Percentiles rank a stretch among this genome's conserved stretches.
Conservation (phyloP, 352 stramenopile genomes). For the Pythium volutum region DNA sequence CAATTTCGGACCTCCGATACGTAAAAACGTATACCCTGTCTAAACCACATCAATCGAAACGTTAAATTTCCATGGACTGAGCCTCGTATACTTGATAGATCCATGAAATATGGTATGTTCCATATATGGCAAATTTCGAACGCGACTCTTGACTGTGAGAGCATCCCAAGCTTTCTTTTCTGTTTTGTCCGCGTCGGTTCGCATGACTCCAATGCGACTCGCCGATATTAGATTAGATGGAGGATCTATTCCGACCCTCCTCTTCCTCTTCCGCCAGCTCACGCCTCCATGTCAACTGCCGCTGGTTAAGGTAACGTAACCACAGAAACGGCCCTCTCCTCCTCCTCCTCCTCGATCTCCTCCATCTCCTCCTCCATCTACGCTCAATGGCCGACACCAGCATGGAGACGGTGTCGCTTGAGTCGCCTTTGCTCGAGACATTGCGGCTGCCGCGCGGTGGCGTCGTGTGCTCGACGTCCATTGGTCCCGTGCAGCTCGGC, state of each 20-base stretch:
- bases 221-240: too few relatives aligned
- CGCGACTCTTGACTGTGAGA: neutral
- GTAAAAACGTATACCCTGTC: too few relatives aligned
- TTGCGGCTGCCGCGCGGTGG: constrained; percentile 73
- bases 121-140: neutral
- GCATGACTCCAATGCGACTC: neutral
- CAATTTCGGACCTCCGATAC: too few relatives aligned
- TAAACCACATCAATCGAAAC: too few relatives aligned
- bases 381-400: too few relatives aligned
- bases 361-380: neutral
- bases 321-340: constrained; percentile 11
- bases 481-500: constrained; percentile 85
- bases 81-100: neutral
- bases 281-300: constrained; percentile 6
- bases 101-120: neutral
- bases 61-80: too few relatives aligned
- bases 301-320: constrained; percentile 7
- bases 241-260: neutral
- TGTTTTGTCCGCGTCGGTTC: constrained; percentile 5
- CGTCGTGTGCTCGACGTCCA: constrained; percentile 71
- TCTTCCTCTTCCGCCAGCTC: neutral
- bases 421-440: constrained; percentile 46
- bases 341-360: constrained; percentile 3
- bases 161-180: neutral
- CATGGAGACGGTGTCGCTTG: neutral